These are phyloP conservation scores for Phytopythium chamaehyphon DNA, from an alignment of 352 stramenopile species.

Conservation along the genomic window DNA sequence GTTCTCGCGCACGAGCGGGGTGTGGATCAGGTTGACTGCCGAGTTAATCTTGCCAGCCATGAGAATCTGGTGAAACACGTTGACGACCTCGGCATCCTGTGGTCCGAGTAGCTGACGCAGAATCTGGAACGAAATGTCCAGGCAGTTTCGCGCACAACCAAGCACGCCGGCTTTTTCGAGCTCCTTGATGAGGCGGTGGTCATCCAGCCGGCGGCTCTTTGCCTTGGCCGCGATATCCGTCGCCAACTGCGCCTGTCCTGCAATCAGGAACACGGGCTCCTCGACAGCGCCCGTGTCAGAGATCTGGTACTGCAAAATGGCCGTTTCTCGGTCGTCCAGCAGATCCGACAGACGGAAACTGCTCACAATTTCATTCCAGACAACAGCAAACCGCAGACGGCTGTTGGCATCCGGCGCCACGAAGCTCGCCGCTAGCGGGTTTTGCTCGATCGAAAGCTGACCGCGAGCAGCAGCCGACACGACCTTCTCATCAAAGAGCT, in stretches of 20 bases:
- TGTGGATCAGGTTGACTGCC: conserved; percentile 68
- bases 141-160: conserved; percentile 68
- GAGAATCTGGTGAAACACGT: conserved; percentile 72
- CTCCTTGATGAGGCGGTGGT: conserved; percentile 59
- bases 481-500: conserved; percentile 75
- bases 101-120: conserved; percentile 72
- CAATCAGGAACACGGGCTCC: conserved; percentile 86
- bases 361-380: conserved; percentile 89
- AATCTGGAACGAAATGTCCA: conserved; percentile 82
- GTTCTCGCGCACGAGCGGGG: conserved; percentile 77
- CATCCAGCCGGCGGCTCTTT: conserved; percentile 54
- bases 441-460: conserved; percentile 60
- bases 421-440: conserved; percentile 48
- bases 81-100: conserved; percentile 52
- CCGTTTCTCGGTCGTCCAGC: conserved; percentile 82
- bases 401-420: conserved; percentile 68
- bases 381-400: conserved; percentile 78
- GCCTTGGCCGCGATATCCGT: conserved; percentile 59
- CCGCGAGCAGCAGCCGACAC: conserved; percentile 66
- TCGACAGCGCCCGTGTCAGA: conserved; percentile 74
- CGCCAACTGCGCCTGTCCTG: conserved; percentile 66
- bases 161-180: conserved; percentile 72
- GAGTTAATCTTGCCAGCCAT: conserved; percentile 37
- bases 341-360: conserved; percentile 86
- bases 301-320: conserved; percentile 88